These are phyloP conservation scores for Populus tomentosa DNA, from an alignment of 441 rosid species.

Conservation along the genomic window DNA sequence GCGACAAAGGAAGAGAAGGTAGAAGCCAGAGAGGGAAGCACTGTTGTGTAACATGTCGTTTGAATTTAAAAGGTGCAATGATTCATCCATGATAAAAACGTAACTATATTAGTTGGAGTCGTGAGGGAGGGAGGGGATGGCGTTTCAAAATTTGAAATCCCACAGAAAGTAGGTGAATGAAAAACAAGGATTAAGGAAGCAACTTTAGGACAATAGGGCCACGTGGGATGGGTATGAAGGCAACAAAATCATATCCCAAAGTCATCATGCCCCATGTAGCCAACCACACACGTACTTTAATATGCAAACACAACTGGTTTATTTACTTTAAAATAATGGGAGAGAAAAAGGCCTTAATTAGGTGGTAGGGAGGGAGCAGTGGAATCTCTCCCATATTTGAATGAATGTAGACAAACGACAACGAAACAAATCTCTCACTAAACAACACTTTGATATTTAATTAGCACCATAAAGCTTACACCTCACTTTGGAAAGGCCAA, in stretches of 20 bases:
- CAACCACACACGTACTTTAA: neutral
- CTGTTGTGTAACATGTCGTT: neutral
- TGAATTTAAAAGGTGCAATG: conserved; percentile 27
- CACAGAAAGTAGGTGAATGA: neutral
- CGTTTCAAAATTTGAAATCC: conserved; percentile 55
- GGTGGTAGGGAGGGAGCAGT: neutral
- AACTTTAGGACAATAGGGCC: conserved; percentile 24
- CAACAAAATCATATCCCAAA: conserved; percentile 21
- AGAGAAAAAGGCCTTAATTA: neutral
- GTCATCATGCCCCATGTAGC: conserved; percentile 16
- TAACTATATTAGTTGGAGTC: neutral
- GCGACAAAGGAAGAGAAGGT: neutral
- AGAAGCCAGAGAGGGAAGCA: neutral
- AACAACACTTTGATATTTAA: conserved; percentile 19
- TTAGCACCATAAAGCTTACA: conserved; percentile 28
- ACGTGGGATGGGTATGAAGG: conserved; percentile 12
- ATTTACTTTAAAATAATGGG: no score
- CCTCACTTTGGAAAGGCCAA: conserved; percentile 27
- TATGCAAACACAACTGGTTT: neutral
- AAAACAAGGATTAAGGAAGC: conserved; percentile 6
- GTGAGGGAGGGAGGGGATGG: conserved; percentile 4
- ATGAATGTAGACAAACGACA: conserved; percentile 40
- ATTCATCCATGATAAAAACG: conserved; percentile 18
- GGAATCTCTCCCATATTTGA: conserved; percentile 39
- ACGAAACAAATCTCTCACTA: conserved; percentile 27